Conservation (phyloP, 495 filamentous ascomycete species). For the Patellaria atrata region DNA sequence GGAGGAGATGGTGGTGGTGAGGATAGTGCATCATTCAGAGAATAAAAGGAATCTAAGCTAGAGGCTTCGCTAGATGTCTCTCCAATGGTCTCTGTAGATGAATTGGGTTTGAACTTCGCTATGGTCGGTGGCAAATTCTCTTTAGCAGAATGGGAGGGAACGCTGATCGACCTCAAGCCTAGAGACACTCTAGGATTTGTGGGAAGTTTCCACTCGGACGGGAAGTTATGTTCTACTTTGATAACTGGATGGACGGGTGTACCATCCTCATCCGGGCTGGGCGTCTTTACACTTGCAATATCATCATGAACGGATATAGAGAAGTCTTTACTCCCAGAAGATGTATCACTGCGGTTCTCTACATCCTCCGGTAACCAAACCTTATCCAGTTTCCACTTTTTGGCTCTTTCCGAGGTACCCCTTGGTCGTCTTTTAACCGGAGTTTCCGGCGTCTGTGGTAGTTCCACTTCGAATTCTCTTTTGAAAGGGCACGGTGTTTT, state of each 20-base stretch:
- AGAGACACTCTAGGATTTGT: too few species aligned
- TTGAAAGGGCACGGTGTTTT: conserved; percentile 77
- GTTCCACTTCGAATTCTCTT: conserved; percentile 54
- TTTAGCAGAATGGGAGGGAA: too few species aligned
- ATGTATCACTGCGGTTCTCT: too few species aligned
- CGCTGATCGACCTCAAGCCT: too few species aligned
- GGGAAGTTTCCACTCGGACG: too few species aligned
- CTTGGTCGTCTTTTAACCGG: conserved; percentile 55
- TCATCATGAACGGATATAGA: conserved; percentile 18
- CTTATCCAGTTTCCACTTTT: conserved; percentile 41
- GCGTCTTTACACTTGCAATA: conserved; percentile 13
- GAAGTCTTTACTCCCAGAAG: neutral
- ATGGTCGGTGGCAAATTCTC: too few species aligned
- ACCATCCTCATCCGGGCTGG: conserved; percentile 8
- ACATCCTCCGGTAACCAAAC: conserved; percentile 26
- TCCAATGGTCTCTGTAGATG: conserved; percentile 17
- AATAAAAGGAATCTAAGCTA: conserved; percentile 47
- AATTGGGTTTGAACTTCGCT: neutral
- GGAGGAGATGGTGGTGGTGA: conserved; percentile 37
- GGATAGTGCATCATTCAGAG: conserved; percentile 38
- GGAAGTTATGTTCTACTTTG: too few species aligned
- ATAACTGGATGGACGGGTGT: conserved; percentile 17
- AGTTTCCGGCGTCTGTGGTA: conserved; percentile 54
- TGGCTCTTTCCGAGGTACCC: conserved; percentile 29
- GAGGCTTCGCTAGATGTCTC: conserved; percentile 36